phyloP scores from a whole-genome alignment of 495 filamentous ascomycete species.

The Amphirosellinia nigrospora region DNA sequence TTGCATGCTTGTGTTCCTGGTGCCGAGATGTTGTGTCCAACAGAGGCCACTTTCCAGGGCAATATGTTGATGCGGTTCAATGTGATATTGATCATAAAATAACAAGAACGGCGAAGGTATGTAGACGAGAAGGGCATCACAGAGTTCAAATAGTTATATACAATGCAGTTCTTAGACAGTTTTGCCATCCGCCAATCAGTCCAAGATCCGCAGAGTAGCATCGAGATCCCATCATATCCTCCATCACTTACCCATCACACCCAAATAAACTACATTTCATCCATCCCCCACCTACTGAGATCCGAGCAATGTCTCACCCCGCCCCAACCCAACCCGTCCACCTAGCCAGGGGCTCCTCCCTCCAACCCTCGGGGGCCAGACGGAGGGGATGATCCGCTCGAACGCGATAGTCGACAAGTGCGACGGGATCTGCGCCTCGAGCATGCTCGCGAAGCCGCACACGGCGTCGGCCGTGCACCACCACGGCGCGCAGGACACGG shows the following conservation, averaged over 20 bases:
- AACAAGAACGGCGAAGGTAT: not conserved
- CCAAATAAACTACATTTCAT: not conserved
- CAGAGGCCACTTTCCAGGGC: not conserved
- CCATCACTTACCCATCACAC: too few species aligned
- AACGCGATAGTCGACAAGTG: slow-evolving; percentile 58
- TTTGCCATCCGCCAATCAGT: slow-evolving; percentile 11
- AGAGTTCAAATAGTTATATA: not conserved
- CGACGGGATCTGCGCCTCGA: slow-evolving; percentile 52
- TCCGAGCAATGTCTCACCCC: slow-evolving; percentile 34
- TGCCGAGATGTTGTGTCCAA: too few species aligned
- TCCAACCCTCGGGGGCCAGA: slow-evolving; percentile 48
- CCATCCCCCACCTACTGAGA: not conserved
- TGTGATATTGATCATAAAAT: not conserved
- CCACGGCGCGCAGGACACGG: slow-evolving; percentile 61
- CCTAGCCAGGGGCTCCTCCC: slow-evolving; percentile 34
- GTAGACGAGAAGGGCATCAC: not conserved
- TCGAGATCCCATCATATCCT: not conserved
- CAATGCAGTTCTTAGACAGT: too few species aligned
- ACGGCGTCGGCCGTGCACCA: slow-evolving; percentile 59
- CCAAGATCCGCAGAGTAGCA: not conserved
- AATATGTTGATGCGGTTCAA: not conserved
- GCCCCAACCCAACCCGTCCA: slow-evolving; percentile 37
- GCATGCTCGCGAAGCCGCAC: slow-evolving; percentile 62
- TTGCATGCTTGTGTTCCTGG: not conserved
- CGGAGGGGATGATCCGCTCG: slow-evolving; percentile 61